These are phyloP conservation scores for Aspergillus egyptiacus DNA, from an alignment of 495 filamentous ascomycete genomes.

Conservation along the genomic window DNA sequence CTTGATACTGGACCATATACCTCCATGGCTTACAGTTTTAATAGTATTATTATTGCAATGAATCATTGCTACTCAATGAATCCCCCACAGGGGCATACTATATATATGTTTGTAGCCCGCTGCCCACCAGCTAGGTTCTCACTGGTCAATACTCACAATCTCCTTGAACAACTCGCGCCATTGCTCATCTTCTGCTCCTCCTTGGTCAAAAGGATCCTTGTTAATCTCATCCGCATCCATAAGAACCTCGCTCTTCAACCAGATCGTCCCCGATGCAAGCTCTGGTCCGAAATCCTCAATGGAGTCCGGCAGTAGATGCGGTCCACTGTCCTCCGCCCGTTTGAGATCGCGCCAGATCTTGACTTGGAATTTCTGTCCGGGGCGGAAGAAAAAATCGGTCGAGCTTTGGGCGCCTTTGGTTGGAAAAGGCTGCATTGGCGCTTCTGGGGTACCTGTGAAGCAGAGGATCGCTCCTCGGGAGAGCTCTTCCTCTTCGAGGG, in stretches of 20 bases:
- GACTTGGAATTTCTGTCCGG: slow-evolving; percentile 21
- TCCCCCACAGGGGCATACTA: too few relatives aligned
- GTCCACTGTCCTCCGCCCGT: not conserved
- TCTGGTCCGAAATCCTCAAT: not conserved
- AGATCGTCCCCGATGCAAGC: not conserved
- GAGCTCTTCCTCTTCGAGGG: not conserved
- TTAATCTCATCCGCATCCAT: slow-evolving; percentile 1
- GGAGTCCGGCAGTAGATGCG: not conserved
- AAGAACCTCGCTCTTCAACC: not conserved
- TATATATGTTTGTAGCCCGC: too few relatives aligned
- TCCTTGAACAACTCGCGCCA: not conserved
- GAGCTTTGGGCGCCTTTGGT: slow-evolving; percentile 4
- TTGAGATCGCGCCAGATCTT: slow-evolving; percentile 28
- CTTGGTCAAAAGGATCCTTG: not conserved
- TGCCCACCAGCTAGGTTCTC: too few relatives aligned
- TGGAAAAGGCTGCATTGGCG: slow-evolving; percentile 31
- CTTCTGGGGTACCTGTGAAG: slow-evolving; percentile 22
- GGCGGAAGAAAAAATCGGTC: slow-evolving; percentile 30
- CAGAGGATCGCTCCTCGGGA: slow-evolving; percentile 17
- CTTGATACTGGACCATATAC: too few relatives aligned
- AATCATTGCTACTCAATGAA: too few relatives aligned
- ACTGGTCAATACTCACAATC: too few relatives aligned
- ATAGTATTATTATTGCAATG: too few relatives aligned
- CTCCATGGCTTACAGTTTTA: too few relatives aligned
- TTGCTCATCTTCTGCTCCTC: not conserved